Percentiles rank a stretch among this genome's conserved stretches.
phyloP scores from a whole-genome alignment of 2,329 filamentous ascomycete genomes.

The Albifimbria verrucaria region DNA sequence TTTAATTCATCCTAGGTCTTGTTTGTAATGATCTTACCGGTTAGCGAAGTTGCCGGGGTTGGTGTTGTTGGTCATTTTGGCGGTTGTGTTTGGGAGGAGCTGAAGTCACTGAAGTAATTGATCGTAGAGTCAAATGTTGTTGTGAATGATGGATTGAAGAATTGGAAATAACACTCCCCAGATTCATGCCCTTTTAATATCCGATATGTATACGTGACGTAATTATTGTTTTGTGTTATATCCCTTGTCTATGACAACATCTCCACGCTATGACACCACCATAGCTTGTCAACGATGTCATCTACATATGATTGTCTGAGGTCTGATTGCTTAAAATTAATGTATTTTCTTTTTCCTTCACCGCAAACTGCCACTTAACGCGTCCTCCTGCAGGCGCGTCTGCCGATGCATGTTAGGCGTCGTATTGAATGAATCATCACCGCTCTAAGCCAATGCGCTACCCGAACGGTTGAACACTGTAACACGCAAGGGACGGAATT shows the following conservation, averaged over 20 bases:
- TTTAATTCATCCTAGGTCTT: background rate
- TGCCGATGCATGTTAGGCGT: background rate
- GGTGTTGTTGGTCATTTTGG: slow-evolving; percentile 17
- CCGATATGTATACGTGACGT: background rate
- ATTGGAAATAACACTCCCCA: background rate
- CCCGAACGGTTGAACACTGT: background rate
- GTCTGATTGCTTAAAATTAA: background rate
- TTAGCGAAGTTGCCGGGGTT: slow-evolving; percentile 27
- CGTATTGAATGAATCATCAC: background rate
- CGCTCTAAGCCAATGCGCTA: background rate
- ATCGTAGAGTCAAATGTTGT: background rate
- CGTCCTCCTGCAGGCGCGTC: background rate
- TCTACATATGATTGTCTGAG: background rate
- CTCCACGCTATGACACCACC: background rate
- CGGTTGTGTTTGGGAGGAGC: background rate
- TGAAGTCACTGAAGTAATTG: too few relatives aligned
- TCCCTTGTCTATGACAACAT: background rate
- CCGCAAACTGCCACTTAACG: background rate
- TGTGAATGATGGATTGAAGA: background rate
- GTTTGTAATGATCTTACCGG: slow-evolving; percentile 8
- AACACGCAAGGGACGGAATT: background rate
- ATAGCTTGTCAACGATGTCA: background rate
- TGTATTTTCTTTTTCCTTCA: background rate
- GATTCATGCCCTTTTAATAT: background rate
- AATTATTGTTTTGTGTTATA: background rate